Percentiles rank a stretch among this genome's conserved stretches.
Evolutionary conservation across 1,284 basidiomycete species (phyloP).

Genomic region (Malassezia pachydermatis): DNA sequence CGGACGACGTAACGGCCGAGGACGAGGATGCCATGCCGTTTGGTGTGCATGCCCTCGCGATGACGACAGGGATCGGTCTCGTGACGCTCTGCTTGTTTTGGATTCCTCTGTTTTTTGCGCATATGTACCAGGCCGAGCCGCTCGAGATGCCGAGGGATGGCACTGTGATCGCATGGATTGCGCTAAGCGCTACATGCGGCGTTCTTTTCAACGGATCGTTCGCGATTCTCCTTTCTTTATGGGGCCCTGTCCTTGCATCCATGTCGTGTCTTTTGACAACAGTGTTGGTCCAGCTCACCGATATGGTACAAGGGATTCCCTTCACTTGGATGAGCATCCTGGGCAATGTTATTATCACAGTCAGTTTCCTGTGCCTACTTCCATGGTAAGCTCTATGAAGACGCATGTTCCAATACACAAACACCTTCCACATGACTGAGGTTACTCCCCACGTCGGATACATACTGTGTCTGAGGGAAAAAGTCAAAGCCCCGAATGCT

Average conservation of each 20-base stretch:
- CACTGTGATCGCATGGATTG: slow-evolving; percentile 21
- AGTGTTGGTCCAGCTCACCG: slow-evolving; percentile 36
- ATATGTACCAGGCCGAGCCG: slow-evolving; percentile 29
- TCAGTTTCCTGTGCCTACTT: slow-evolving; percentile 26
- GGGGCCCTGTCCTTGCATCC: slow-evolving; percentile 44
- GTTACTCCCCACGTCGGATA: background rate
- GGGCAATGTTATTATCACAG: slow-evolving; percentile 34
- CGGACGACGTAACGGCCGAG: background rate
- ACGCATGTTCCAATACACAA: slow-evolving; percentile 24
- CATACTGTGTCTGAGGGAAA: slow-evolving; percentile 44
- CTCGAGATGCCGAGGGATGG: slow-evolving; percentile 35
- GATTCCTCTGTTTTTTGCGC: slow-evolving; percentile 30
- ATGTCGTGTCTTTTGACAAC: slow-evolving; percentile 44
- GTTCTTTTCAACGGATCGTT: slow-evolving; percentile 41
- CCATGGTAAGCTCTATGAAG: slow-evolving; percentile 1
- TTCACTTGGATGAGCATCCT: slow-evolving; percentile 32
- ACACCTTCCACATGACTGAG: slow-evolving; percentile 43
- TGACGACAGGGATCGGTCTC: slow-evolving; percentile 43
- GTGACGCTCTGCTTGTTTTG: slow-evolving; percentile 34
- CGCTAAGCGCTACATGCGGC: slow-evolving; percentile 29
- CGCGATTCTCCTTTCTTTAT: slow-evolving; percentile 37
- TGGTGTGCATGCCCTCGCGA: slow-evolving; percentile 42
- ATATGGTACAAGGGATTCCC: slow-evolving; percentile 27
- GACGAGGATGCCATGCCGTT: slow-evolving; percentile 28
- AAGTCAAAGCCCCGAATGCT: slow-evolving; percentile 43